Evolutionary conservation across 108 stramenopile genomes (phyloP).

Genomic region (Cyclotella baltica): DNA sequence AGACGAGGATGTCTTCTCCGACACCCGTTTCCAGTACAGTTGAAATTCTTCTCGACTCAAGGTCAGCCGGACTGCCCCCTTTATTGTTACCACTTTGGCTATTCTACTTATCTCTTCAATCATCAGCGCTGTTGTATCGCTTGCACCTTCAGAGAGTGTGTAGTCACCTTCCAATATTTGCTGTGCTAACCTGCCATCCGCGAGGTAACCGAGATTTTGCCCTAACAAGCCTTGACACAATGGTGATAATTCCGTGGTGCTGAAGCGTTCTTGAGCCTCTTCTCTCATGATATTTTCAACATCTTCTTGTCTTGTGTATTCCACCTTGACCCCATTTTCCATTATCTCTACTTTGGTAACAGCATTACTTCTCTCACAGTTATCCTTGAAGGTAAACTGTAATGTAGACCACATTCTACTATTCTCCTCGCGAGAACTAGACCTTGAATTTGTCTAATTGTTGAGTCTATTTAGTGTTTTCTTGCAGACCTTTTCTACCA

Average conservation of each 20-base stretch:
- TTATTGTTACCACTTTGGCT: neutral
- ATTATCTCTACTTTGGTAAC: neutral
- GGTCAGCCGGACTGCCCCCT: neutral
- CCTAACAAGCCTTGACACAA: neutral
- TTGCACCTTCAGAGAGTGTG: neutral
- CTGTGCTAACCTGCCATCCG: constrained; percentile 5
- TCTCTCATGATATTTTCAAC: neutral
- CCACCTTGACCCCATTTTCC: neutral
- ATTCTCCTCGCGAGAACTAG: neutral
- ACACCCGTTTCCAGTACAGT: constrained; percentile 11
- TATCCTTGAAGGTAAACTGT: neutral
- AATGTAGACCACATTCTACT: neutral
- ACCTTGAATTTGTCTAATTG: neutral
- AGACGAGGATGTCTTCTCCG: constrained; percentile 25
- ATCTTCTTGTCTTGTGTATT: neutral
- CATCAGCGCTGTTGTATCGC: neutral
- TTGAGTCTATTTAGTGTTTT: neutral
- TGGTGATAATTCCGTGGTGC: neutral
- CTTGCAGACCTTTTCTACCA: neutral
- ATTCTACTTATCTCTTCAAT: constrained; percentile 8
- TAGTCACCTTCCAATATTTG: neutral
- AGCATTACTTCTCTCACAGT: constrained; percentile 2
- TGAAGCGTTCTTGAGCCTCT: neutral
- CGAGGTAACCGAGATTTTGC: constrained; percentile 14
- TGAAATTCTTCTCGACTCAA: constrained; percentile 9